phyloP scores from a whole-genome alignment of 768 basidiomycete species.

The Naganishia friedmannii region DNA sequence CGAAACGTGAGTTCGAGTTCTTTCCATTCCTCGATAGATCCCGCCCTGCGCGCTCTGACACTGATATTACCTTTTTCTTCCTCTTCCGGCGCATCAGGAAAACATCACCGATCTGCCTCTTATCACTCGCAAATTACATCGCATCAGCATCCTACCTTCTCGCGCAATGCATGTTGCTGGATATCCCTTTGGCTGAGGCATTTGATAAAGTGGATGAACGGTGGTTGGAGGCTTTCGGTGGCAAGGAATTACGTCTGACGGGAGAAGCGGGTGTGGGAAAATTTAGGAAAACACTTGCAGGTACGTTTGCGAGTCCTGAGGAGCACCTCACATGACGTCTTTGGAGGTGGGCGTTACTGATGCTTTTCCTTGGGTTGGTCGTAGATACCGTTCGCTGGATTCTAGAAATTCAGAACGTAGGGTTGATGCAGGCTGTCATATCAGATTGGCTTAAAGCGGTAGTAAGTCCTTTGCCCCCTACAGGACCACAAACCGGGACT shows the following conservation, averaged over 20 bases:
- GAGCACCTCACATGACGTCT: neutral
- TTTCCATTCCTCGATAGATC: neutral
- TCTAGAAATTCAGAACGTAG: conserved; percentile 7
- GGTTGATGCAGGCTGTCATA: neutral
- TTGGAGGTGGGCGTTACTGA: neutral
- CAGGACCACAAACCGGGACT: too few species aligned
- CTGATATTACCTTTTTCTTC: neutral
- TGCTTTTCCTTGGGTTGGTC: neutral
- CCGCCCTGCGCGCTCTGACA: neutral
- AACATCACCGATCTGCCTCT: conserved; percentile 23
- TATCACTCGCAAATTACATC: conserved; percentile 16
- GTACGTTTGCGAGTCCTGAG: neutral
- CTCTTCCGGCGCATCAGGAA: neutral
- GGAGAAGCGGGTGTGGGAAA: neutral
- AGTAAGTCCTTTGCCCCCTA: conserved; percentile 1
- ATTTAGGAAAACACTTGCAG: neutral
- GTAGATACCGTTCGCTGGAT: conserved; percentile 17
- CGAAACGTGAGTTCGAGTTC: conserved; percentile 14
- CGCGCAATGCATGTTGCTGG: conserved; percentile 17
- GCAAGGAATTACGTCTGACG: conserved; percentile 10
- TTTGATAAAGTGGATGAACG: conserved; percentile 12
- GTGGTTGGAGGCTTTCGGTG: conserved; percentile 17
- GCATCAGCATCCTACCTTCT: conserved; percentile 11
- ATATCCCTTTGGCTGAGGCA: neutral
- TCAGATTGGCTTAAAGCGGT: conserved; percentile 8